These are phyloP conservation scores for Cercospora zeae-maydis DNA, from an alignment of 2,329 filamentous ascomycete species.

Conservation along the genomic window DNA sequence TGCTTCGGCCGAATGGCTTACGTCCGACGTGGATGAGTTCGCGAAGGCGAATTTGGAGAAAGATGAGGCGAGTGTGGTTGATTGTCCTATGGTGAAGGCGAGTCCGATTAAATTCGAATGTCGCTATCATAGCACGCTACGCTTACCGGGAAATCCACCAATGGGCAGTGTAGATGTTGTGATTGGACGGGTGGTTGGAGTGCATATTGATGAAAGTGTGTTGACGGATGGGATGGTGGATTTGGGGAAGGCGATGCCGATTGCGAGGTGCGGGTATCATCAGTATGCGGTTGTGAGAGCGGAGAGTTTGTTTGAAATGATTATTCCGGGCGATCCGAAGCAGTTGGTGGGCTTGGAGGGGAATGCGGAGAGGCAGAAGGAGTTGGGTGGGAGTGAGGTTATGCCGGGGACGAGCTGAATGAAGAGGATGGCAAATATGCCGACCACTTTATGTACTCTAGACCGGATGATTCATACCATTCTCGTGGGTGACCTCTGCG, in stretches of 20 bases:
- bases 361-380: conserved; percentile 34
- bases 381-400: conserved; percentile 29
- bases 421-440: neutral
- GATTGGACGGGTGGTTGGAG: conserved; percentile 54
- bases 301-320: conserved; percentile 56
- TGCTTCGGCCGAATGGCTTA: conserved; percentile 50
- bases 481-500: neutral
- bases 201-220: conserved; percentile 56
- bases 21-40: conserved; percentile 55
- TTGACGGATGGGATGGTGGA: conserved; percentile 56
- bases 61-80: conserved; percentile 40
- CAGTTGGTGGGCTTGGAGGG: conserved; percentile 36
- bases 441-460: neutral
- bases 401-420: conserved; percentile 12
- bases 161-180: conserved; percentile 58
- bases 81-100: conserved; percentile 52
- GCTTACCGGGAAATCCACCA: conserved; percentile 55
- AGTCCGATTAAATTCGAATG: conserved; percentile 60
- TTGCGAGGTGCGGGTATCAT: conserved; percentile 59
- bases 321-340: conserved; percentile 37
- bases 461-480: too few species aligned
- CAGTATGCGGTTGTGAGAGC: conserved; percentile 56
- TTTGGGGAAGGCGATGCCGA: conserved; percentile 55
- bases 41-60: conserved; percentile 49
- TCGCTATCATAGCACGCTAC: conserved; percentile 52